Conservation (phyloP, 176 grass and related monocot genomes). For the Oryza coarctata region DNA sequence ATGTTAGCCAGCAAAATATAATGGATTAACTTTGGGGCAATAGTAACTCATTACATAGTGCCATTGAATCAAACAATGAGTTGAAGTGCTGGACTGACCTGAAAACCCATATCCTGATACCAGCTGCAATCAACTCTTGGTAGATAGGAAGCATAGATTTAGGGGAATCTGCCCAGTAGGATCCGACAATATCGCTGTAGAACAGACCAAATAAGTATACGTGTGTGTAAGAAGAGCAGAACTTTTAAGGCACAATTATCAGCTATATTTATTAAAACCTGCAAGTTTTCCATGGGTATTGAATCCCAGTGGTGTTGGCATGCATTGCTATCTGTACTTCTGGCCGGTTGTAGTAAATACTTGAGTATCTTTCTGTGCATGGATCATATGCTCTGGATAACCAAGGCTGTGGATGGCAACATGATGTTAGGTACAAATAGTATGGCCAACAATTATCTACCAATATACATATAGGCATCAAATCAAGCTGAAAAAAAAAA, state of each 20-base stretch:
- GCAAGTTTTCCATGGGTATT: constrained; percentile 90
- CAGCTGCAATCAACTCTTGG: constrained; percentile 78
- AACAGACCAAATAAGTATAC: constrained; percentile 27
- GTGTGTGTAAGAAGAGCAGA: background rate
- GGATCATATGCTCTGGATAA: constrained; percentile 98
- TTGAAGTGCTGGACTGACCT: constrained; percentile 47
- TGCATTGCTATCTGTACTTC: constrained; percentile 90
- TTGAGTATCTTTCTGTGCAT: constrained; percentile 84
- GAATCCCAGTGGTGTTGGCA: constrained; percentile 83
- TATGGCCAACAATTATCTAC: background rate
- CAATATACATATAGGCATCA: constrained; percentile 25
- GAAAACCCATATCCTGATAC: constrained; percentile 95
- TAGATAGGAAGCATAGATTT: constrained; percentile 99
- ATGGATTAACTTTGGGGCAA: constrained; percentile 4
- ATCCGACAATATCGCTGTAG: constrained; percentile 69
- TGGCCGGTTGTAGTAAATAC: constrained; percentile 76
- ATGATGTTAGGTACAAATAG: constrained; percentile 18
- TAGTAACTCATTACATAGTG: background rate
- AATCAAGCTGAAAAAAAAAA: constrained; percentile 22
- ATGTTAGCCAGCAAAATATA: background rate
- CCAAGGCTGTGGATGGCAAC: constrained; percentile 71
- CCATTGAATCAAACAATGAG: background rate
- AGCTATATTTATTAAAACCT: constrained; percentile 45
- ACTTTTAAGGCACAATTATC: constrained; percentile 10
- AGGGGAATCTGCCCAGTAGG: constrained; percentile 89